Conservation (phyloP, 2,329 filamentous ascomycete genomes). For the Ascochyta clinopodiicola region DNA sequence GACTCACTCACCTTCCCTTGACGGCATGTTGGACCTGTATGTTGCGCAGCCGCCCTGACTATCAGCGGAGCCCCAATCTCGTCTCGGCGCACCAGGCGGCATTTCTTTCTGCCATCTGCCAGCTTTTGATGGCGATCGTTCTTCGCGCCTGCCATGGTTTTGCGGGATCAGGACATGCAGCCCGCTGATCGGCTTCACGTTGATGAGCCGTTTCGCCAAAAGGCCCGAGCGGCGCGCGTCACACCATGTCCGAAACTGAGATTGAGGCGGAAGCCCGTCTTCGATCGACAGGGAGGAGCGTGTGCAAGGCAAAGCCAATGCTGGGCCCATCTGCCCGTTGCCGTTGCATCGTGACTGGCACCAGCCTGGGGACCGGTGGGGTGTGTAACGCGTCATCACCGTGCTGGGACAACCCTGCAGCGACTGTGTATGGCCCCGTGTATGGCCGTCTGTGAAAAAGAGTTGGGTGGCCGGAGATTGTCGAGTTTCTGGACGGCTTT, state of each 20-base stretch:
- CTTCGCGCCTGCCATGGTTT: not conserved
- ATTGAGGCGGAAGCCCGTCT: not conserved
- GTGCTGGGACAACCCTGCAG: slow-evolving; percentile 13
- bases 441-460: not conserved
- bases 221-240: slow-evolving; percentile 11
- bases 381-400: slow-evolving; percentile 17
- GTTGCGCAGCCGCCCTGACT: slow-evolving; percentile 11
- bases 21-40: not conserved
- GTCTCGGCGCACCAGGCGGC: not conserved
- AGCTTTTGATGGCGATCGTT: slow-evolving; percentile 1
- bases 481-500: slow-evolving; percentile 2
- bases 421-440: slow-evolving; percentile 10
- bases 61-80: slow-evolving; percentile 19
- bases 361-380: not conserved
- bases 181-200: slow-evolving; percentile 13
- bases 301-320: not conserved
- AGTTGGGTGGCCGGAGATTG: slow-evolving; percentile 10
- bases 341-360: not conserved
- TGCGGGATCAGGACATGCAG: not conserved
- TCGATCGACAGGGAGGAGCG: slow-evolving; percentile 7
- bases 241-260: slow-evolving; percentile 14
- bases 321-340: not conserved
- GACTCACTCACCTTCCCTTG: slow-evolving; percentile 16
- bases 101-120: not conserved
- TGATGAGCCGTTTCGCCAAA: slow-evolving; percentile 15